phyloP scores from a whole-genome alignment of 306 rosid genomes.

The Vigna mungo region DNA sequence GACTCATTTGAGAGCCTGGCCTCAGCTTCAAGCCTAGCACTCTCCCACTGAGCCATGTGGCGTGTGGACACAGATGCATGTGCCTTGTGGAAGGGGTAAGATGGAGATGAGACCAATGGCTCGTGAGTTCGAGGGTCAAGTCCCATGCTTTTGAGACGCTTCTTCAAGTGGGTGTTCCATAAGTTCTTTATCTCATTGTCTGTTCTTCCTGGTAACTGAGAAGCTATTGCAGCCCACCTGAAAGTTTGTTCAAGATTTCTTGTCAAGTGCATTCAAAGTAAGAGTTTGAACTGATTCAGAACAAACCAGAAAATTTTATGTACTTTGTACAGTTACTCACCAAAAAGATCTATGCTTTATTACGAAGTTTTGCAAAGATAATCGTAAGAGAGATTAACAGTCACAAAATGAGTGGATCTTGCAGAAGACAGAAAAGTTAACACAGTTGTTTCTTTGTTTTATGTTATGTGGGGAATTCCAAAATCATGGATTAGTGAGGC shows the following conservation, averaged over 20 bases:
- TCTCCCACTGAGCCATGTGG: conserved; percentile 99
- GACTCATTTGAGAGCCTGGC: conserved; percentile 88
- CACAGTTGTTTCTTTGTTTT: conserved; percentile 3
- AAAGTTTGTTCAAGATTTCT: conserved; percentile 28
- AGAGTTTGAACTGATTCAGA: not conserved
- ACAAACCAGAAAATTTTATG: not conserved
- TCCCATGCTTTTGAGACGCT: conserved; percentile 80
- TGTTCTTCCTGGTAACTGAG: conserved; percentile 92
- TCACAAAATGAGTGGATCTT: conserved; percentile 1
- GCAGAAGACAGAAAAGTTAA: not conserved
- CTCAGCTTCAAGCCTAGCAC: conserved; percentile 95
- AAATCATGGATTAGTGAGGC: not conserved
- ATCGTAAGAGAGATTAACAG: not conserved
- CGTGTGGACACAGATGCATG: conserved; percentile 66
- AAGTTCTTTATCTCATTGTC: conserved; percentile 96
- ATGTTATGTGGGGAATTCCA: not conserved
- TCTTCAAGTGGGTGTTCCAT: conserved; percentile 95
- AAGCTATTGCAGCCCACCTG: conserved; percentile 99
- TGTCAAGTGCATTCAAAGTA: not conserved
- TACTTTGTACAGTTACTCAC: not conserved
- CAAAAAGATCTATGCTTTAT: not conserved
- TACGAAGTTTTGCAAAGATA: not conserved
- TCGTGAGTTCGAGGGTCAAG: conserved; percentile 80
- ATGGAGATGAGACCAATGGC: conserved; percentile 51
- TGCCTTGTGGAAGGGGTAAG: conserved; percentile 37